These are phyloP conservation scores for Amphirosellinia nigrospora DNA, from an alignment of 495 filamentous ascomycete species.

Conservation along the genomic window DNA sequence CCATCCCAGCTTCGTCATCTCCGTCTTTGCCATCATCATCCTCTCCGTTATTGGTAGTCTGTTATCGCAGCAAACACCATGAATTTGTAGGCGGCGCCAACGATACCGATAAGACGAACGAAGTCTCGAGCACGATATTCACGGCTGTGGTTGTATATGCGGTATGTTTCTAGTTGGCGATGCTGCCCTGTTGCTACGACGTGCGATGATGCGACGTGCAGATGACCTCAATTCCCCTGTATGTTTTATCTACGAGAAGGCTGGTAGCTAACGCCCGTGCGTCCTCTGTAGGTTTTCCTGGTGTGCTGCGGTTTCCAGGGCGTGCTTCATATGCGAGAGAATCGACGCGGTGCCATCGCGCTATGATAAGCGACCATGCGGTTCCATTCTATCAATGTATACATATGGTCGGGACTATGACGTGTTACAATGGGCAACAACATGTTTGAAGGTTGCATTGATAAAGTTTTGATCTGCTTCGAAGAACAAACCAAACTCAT, in stretches of 20 bases:
- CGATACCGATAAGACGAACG: constrained; percentile 74
- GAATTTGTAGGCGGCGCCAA: constrained; percentile 76
- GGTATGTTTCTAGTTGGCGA: constrained; percentile 58
- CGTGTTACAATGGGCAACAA: background rate
- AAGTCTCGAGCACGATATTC: constrained; percentile 83
- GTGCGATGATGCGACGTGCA: background rate
- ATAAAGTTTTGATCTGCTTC: background rate
- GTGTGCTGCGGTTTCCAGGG: constrained; percentile 90
- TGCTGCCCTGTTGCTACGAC: background rate
- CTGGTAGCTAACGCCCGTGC: constrained; percentile 22
- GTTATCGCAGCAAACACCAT: constrained; percentile 80
- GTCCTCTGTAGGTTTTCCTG: constrained; percentile 71
- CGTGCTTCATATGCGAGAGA: constrained; percentile 76
- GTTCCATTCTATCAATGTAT: constrained; percentile 19
- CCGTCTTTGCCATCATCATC: constrained; percentile 85
- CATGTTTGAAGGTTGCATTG: background rate
- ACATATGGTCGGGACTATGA: constrained; percentile 4
- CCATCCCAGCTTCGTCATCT: constrained; percentile 76
- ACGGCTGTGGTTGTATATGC: constrained; percentile 83
- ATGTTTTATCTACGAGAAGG: background rate
- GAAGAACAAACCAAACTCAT: background rate
- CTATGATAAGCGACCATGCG: constrained; percentile 50
- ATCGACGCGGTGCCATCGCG: constrained; percentile 80
- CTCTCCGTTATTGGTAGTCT: constrained; percentile 81
- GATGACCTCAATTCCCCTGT: background rate